Evolutionary conservation across 2,329 filamentous ascomycete genomes (phyloP).

Genomic region (Fusarium sulawesiense): DNA sequence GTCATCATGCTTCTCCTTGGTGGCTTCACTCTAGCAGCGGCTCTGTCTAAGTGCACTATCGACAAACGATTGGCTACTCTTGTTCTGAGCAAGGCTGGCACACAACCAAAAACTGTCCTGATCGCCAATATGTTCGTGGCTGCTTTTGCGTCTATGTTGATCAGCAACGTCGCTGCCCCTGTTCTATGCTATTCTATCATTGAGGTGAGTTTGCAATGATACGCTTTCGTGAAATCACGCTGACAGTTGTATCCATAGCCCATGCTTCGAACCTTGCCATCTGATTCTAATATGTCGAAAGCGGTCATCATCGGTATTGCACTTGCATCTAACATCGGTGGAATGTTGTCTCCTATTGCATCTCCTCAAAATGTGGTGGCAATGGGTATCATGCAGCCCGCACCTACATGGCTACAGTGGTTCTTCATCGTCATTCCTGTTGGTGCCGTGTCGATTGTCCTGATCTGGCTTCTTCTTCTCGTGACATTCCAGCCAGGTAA

Average conservation of each 20-base stretch:
- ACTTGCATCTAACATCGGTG: constrained; percentile 93
- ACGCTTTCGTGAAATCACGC: background rate
- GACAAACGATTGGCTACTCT: constrained; percentile 97
- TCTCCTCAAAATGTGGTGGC: constrained; percentile 98
- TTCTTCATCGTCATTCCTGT: constrained; percentile 97
- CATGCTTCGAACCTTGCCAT: constrained; percentile 90
- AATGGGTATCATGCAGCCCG: constrained; percentile 92
- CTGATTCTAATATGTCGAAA: constrained; percentile 93
- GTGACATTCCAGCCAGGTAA: constrained; percentile 85
- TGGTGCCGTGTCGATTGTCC: constrained; percentile 84
- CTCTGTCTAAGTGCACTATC: constrained; percentile 96
- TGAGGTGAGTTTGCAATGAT: constrained; percentile 67
- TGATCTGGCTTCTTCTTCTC: constrained; percentile 91
- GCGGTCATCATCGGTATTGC: constrained; percentile 96
- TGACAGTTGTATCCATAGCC: constrained; percentile 68
- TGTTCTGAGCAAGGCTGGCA: constrained; percentile 95
- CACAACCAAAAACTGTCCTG: constrained; percentile 86
- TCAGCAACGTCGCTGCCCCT: constrained; percentile 96
- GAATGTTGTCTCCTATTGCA: constrained; percentile 95
- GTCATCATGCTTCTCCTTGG: constrained; percentile 98
- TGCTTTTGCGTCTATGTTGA: constrained; percentile 98
- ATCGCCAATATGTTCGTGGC: constrained; percentile 99
- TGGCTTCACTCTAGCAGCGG: constrained; percentile 95
- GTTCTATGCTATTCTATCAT: constrained; percentile 98
- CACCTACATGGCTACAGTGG: constrained; percentile 94